These are phyloP conservation scores for Sugiyamaella xylanicola DNA, from an alignment of 1,139 yeast species.

Conservation along the genomic window DNA sequence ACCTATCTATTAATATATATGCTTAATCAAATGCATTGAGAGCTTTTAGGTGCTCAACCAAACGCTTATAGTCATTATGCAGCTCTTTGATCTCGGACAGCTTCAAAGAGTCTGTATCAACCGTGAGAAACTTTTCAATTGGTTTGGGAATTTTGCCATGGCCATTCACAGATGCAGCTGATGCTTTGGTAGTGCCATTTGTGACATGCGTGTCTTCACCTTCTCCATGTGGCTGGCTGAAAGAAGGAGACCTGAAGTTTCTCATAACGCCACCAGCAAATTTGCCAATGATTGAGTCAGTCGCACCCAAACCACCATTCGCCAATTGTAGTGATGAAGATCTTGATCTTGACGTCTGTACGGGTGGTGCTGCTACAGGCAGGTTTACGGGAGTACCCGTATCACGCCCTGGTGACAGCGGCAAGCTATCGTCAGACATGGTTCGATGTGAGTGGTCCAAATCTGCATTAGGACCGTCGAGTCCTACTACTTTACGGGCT, in stretches of 20 bases:
- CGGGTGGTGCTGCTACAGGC: constrained; percentile 1
- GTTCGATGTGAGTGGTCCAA: constrained; percentile 4
- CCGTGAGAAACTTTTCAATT: constrained; percentile 32
- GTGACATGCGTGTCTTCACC: background rate
- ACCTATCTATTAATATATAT: constrained; percentile 5
- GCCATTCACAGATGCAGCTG: constrained; percentile 13
- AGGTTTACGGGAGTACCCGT: constrained; percentile 6
- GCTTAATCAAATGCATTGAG: constrained; percentile 37
- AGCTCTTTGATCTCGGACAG: constrained; percentile 42
- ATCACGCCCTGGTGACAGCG: constrained; percentile 17
- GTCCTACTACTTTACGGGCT: constrained; percentile 34
- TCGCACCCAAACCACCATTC: constrained; percentile 10
- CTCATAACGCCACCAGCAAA: constrained; percentile 30
- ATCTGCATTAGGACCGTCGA: constrained; percentile 20
- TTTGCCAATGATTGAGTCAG: constrained; percentile 27
- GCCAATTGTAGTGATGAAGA: constrained; percentile 21
- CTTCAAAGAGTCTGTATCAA: constrained; percentile 38
- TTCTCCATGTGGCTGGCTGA: constrained; percentile 16
- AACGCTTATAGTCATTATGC: constrained; percentile 43
- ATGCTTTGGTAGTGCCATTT: constrained; percentile 15
- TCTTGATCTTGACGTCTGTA: constrained; percentile 15
- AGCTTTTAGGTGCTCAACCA: constrained; percentile 37
- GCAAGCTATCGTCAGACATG: constrained; percentile 14
- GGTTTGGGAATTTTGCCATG: constrained; percentile 28
- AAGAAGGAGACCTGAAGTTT: constrained; percentile 28